phyloP scores from a whole-genome alignment of 2,329 filamentous ascomycete genomes.

The Colletotrichum gigasporum region DNA sequence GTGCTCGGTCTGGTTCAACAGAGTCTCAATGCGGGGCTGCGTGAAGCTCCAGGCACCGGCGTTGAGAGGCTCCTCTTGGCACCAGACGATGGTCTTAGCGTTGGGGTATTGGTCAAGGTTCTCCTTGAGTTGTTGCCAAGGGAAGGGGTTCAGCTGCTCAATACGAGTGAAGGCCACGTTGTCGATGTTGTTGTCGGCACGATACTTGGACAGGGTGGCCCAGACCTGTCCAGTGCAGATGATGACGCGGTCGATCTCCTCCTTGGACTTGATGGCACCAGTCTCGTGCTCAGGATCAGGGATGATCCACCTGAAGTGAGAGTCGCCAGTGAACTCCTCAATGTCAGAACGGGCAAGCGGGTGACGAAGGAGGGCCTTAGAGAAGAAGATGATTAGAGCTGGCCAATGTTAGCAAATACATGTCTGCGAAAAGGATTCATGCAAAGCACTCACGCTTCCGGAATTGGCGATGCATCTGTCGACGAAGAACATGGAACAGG shows the following conservation, averaged over 20 bases:
- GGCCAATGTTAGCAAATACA: constrained; percentile 36
- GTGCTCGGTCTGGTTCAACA: constrained; percentile 91
- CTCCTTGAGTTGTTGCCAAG: constrained; percentile 95
- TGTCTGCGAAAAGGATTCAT: not conserved
- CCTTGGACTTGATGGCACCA: constrained; percentile 77
- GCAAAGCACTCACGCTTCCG: constrained; percentile 82
- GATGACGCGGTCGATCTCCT: constrained; percentile 93
- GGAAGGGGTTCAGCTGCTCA: constrained; percentile 98
- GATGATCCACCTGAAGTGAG: constrained; percentile 97
- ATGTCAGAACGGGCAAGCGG: constrained; percentile 89
- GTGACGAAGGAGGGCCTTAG: constrained; percentile 94
- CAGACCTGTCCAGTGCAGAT: constrained; percentile 97
- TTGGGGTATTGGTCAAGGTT: constrained; percentile 98
- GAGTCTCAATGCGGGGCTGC: constrained; percentile 96
- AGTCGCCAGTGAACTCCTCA: constrained; percentile 90
- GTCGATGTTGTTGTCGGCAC: constrained; percentile 84
- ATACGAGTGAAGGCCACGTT: constrained; percentile 94
- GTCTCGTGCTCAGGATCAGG: constrained; percentile 85
- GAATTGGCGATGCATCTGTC: constrained; percentile 99
- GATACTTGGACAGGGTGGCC: constrained; percentile 89
- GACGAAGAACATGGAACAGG: constrained; percentile 93
- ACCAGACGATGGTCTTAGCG: constrained; percentile 96
- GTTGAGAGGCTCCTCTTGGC: constrained; percentile 97
- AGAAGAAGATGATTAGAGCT: constrained; percentile 98
- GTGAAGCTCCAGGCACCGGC: constrained; percentile 96